Percentiles rank a stretch among this genome's conserved stretches.
These are phyloP conservation scores for Trypanosoma avium DNA, from an alignment of 208 protist species.

Conservation along the genomic window DNA sequence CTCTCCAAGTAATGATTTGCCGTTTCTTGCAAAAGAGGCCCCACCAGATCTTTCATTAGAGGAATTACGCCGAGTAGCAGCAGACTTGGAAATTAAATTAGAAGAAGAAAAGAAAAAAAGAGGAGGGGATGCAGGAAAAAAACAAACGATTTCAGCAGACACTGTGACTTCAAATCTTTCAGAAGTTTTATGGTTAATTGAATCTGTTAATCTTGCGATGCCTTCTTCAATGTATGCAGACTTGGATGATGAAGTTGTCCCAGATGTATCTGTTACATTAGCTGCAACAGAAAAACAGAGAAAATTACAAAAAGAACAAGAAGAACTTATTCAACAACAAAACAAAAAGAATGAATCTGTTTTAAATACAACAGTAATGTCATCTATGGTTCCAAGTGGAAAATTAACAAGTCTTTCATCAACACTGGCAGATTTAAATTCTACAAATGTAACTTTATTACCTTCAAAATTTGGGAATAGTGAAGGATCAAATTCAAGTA, in stretches of 20 bases:
- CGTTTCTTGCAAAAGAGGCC: neutral
- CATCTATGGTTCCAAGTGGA: neutral
- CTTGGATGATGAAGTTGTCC: neutral
- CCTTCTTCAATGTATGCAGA: neutral
- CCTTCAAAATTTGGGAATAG: neutral
- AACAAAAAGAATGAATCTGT: neutral
- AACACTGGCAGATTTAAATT: too few species aligned
- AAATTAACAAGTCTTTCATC: too few species aligned
- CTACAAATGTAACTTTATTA: too few species aligned
- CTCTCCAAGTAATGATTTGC: neutral
- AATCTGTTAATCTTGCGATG: conserved; percentile 16
- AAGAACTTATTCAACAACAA: neutral
- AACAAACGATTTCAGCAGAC: neutral
- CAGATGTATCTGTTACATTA: neutral
- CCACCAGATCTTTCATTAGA: conserved; percentile 18
- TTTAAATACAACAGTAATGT: neutral
- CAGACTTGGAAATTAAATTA: conserved; percentile 9
- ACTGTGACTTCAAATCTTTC: conserved; percentile 16
- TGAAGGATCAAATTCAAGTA: neutral
- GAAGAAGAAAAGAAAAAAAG: conserved; percentile 5
- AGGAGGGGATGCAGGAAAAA: neutral
- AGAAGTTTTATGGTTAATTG: conserved; percentile 30
- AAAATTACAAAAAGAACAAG: neutral
- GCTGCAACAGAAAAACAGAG: neutral
- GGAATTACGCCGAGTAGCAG: conserved; percentile 8